Conservation (phyloP, 306 rosid genomes). For the Dalbergia oliveri region DNA sequence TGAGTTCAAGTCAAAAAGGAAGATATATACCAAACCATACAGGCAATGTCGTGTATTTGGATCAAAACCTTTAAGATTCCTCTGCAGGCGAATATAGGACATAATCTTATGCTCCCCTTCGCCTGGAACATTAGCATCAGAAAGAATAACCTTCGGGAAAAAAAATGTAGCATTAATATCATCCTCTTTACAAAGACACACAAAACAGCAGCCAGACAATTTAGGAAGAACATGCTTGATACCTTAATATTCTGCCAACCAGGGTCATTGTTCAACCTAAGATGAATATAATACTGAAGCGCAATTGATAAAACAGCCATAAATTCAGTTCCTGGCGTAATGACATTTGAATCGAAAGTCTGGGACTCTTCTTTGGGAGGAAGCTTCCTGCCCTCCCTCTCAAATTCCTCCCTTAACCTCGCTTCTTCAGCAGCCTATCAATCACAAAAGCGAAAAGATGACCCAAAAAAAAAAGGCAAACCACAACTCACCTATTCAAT, state of each 20-base stretch:
- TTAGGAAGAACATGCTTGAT: conserved; percentile 33
- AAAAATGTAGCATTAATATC: conserved; percentile 25
- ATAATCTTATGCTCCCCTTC: conserved; percentile 99
- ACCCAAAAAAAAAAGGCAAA: neutral
- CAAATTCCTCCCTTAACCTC: conserved; percentile 89
- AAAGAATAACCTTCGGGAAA: conserved; percentile 81
- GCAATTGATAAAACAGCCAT: conserved; percentile 93
- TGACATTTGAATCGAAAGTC: conserved; percentile 88
- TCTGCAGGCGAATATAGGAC: conserved; percentile 96
- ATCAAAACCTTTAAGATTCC: conserved; percentile 92
- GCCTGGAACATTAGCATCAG: conserved; percentile 99
- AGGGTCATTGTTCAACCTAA: conserved; percentile 93
- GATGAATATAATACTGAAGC: conserved; percentile 95
- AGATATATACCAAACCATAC: conserved; percentile 95
- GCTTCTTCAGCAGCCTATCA: conserved; percentile 89
- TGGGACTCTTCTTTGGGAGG: conserved; percentile 83
- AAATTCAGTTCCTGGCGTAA: conserved; percentile 97
- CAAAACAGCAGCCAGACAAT: conserved; percentile 18
- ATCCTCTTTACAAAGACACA: conserved; percentile 10
- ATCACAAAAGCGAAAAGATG: conserved; percentile 37
- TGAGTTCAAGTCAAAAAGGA: neutral
- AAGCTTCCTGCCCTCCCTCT: conserved; percentile 95
- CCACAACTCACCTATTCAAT: conserved; percentile 6
- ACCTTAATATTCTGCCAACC: conserved; percentile 97
- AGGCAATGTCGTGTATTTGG: conserved; percentile 98